Percentiles rank a stretch among this genome's conserved stretches.
phyloP scores from a whole-genome alignment of 768 basidiomycete genomes.

The Omphalotus guepiniiformis region DNA sequence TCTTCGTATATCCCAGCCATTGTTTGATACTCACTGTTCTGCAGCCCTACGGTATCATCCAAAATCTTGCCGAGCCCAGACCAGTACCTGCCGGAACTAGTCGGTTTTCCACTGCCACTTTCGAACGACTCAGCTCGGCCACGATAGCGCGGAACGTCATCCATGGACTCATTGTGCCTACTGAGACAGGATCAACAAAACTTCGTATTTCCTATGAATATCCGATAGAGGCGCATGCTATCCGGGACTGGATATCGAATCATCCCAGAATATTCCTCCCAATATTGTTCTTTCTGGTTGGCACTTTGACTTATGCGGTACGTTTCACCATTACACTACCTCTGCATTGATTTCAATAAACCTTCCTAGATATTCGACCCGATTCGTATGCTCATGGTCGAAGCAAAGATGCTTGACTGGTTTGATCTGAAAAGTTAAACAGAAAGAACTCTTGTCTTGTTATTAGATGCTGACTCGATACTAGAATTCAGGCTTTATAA shows the following conservation, averaged over 20 bases:
- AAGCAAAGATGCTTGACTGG: slow-evolving; percentile 78
- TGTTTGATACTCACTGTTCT: slow-evolving; percentile 6
- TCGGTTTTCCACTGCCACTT: slow-evolving; percentile 64
- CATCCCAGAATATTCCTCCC: slow-evolving; percentile 87
- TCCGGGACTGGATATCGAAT: slow-evolving; percentile 77
- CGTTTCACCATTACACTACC: slow-evolving; percentile 21
- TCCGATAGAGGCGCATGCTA: slow-evolving; percentile 58
- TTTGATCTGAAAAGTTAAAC: slow-evolving; percentile 70
- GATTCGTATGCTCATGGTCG: slow-evolving; percentile 77
- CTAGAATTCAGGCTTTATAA: slow-evolving; percentile 71
- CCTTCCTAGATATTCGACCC: slow-evolving; percentile 80
- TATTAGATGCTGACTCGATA: not conserved
- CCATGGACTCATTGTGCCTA: slow-evolving; percentile 49
- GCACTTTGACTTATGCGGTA: slow-evolving; percentile 85
- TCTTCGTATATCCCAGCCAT: not conserved
- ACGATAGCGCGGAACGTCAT: slow-evolving; percentile 79
- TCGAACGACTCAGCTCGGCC: slow-evolving; percentile 60
- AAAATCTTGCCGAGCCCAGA: slow-evolving; percentile 55
- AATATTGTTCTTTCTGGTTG: slow-evolving; percentile 80
- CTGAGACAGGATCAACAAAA: slow-evolving; percentile 11
- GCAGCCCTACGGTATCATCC: slow-evolving; percentile 81
- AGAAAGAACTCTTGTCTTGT: not conserved
- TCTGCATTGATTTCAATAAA: not conserved
- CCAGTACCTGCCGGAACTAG: slow-evolving; percentile 62
- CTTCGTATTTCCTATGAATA: slow-evolving; percentile 57